Base-by-base conservation (phyloP, 768 basidiomycete genomes). In the Mycena epipterygia region DNA sequence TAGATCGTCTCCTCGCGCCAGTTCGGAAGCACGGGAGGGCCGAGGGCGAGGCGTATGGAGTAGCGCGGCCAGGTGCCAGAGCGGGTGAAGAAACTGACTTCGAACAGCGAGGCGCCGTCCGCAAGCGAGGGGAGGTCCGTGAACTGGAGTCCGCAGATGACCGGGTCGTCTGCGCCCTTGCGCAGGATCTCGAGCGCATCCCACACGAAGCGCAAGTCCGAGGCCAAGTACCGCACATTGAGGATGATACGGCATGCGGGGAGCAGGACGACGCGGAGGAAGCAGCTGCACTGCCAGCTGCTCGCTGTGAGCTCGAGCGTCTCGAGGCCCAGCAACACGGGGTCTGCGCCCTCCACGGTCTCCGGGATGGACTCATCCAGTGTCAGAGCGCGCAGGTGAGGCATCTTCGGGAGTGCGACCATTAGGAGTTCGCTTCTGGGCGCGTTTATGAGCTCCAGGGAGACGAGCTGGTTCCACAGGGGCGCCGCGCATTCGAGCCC, bases 181-280 rank as follows among this genome's bases (percentile, higher is more conserved):
- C 68, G 68, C 37, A 64, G 53, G n/a, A n/a, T 27, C 46, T 69
- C 68, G n/a, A 69, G 35, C 3, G 56, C 61, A 49, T 51, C 53
- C 44, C 60, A 69, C 27, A 48, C 16, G 46, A 49, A 49, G 8
- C 48, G 42, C 53, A 56, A 13, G 14, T 69, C 61, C 16, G 44
- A 7, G 32, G 12, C 29, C 14, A 9, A 17, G 16, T 58, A 69
- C 4, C 32, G 35, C n/a, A 59, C 55, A 35, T 51, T 33, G 27
- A 70, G 21, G 14, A 41, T 5, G 14, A 70, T 70, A 30, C 41
- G 56, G 16, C 56, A 64, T 4, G 33, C 23, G 9, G 68, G 62
- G 39, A 64, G 39, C 27, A 51, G 42, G 19, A 52, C 8, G 21
- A 33, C 25, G 11, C 27, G 56, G 2, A 70, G 39, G 32, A 70